phyloP scores from a whole-genome alignment of 345 rosid species.

The Excoecaria cochinchinensis region DNA sequence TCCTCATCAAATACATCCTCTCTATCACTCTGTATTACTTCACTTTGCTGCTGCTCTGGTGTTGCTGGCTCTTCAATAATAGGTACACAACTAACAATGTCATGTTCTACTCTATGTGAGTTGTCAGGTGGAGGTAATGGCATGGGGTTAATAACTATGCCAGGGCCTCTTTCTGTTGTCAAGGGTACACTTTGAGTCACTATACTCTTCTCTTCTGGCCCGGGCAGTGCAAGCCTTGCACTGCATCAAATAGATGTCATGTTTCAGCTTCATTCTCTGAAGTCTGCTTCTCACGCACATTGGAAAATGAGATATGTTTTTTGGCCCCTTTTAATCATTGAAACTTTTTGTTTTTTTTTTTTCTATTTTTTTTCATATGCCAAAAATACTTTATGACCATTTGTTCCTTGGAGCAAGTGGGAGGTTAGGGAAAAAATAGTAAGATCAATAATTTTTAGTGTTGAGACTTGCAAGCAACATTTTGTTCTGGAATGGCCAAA shows the following conservation, averaged over 20 bases:
- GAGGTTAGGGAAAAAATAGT: not conserved
- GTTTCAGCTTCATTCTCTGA: slow-evolving; percentile 23
- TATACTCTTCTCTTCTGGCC: slow-evolving; percentile 66
- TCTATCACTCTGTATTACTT: slow-evolving; percentile 27
- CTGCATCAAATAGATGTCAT: slow-evolving; percentile 44
- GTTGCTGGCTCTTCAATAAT: slow-evolving; percentile 34
- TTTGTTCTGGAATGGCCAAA: not conserved
- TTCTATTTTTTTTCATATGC: too few relatives aligned
- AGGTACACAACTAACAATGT: slow-evolving; percentile 8
- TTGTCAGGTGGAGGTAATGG: slow-evolving; percentile 34
- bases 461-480: not conserved
- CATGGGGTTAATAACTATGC: slow-evolving; percentile 21
- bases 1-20: slow-evolving; percentile 37
- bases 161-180: slow-evolving; percentile 19
- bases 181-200: slow-evolving; percentile 29
- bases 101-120: slow-evolving; percentile 27
- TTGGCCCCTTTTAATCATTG: not conserved
- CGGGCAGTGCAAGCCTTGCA: slow-evolving; percentile 89
- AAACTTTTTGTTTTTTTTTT: not conserved
- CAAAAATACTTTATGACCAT: not conserved
- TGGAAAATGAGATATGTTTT: slow-evolving; percentile 6
- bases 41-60: slow-evolving; percentile 24
- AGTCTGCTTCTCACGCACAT: slow-evolving; percentile 2
- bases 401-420: not conserved
- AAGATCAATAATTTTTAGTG: not conserved